Percentiles rank a stretch among this genome's conserved stretches.
Evolutionary conservation across 2,329 filamentous ascomycete genomes (phyloP).

Genomic region (Fusarium nurragi): DNA sequence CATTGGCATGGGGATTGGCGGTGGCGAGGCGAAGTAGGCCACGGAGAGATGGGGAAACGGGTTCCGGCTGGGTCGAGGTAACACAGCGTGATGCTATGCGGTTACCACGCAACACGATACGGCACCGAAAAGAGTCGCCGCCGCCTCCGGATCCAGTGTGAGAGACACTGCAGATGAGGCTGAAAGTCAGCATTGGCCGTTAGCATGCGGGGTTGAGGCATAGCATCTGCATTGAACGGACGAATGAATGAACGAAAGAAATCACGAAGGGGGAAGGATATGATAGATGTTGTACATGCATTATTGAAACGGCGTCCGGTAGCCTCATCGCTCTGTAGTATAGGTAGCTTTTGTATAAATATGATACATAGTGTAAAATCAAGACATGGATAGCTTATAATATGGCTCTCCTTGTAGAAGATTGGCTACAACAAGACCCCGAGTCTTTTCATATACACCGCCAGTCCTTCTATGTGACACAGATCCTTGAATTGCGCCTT

Average conservation of each 20-base stretch:
- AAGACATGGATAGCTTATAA: not conserved
- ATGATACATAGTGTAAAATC: constrained; percentile 10
- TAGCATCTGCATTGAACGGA: not conserved
- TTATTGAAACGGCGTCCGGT: constrained; percentile 25
- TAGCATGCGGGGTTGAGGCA: not conserved
- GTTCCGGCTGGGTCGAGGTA: constrained; percentile 20
- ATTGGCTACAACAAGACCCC: not conserved
- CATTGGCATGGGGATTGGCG: constrained; percentile 68
- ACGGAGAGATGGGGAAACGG: not conserved
- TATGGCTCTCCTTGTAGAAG: not conserved
- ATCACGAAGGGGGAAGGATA: constrained; percentile 6
- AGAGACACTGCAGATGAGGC: not conserved
- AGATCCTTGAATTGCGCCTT: not conserved
- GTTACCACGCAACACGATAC: constrained; percentile 12
- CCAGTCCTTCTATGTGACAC: constrained; percentile 1
- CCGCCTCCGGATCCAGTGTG: not conserved
- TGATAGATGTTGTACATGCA: constrained; percentile 18
- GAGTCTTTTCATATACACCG: not conserved
- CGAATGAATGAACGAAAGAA: constrained; percentile 7
- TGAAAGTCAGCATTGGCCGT: not conserved
- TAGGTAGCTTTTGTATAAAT: constrained; percentile 23
- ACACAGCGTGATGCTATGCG: constrained; percentile 21
- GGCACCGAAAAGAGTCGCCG: constrained; percentile 9
- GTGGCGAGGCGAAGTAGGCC: constrained; percentile 7
- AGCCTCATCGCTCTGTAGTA: constrained; percentile 15